Conservation (phyloP, 805 yeast species). For the Spathaspora gorwiae region DNA sequence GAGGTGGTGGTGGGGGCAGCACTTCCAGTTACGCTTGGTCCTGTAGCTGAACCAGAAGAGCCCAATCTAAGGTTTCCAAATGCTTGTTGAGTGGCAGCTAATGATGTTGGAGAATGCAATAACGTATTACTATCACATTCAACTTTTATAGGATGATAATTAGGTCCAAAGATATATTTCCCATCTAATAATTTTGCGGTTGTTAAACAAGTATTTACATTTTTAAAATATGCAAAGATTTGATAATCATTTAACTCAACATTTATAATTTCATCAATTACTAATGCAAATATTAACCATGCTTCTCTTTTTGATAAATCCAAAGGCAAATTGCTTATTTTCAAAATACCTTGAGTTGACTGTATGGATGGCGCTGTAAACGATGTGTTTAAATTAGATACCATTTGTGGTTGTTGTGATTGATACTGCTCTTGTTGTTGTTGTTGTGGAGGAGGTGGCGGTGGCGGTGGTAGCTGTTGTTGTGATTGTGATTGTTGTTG, state of each 20-base stretch:
- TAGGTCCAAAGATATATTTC: slow-evolving; percentile 35
- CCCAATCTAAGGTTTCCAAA: slow-evolving; percentile 26
- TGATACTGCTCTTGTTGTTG: not conserved
- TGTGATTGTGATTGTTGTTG: slow-evolving; percentile 1
- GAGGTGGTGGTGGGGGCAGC: not conserved
- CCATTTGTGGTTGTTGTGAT: slow-evolving; percentile 1
- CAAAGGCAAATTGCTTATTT: slow-evolving; percentile 52
- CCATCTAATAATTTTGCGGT: slow-evolving; percentile 38
- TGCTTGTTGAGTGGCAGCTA: slow-evolving; percentile 14
- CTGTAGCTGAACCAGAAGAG: not conserved
- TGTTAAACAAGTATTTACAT: slow-evolving; percentile 35
- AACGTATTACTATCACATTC: slow-evolving; percentile 23
- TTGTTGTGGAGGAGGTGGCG: slow-evolving; percentile 1
- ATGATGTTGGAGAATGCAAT: slow-evolving; percentile 10
- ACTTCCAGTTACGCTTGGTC: not conserved
- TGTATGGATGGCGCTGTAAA: slow-evolving; percentile 4
- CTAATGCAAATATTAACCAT: slow-evolving; percentile 60
- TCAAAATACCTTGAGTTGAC: slow-evolving; percentile 12
- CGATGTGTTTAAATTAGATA: not conserved
- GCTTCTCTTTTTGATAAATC: slow-evolving; percentile 68
- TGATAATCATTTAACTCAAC: slow-evolving; percentile 41
- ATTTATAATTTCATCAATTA: slow-evolving; percentile 52
- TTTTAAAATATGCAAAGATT: slow-evolving; percentile 34
- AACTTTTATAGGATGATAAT: slow-evolving; percentile 31
- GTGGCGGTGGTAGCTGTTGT: not conserved